Conservation (phyloP, 176 grass and related monocot species). For the Rhynchospora breviuscula region DNA sequence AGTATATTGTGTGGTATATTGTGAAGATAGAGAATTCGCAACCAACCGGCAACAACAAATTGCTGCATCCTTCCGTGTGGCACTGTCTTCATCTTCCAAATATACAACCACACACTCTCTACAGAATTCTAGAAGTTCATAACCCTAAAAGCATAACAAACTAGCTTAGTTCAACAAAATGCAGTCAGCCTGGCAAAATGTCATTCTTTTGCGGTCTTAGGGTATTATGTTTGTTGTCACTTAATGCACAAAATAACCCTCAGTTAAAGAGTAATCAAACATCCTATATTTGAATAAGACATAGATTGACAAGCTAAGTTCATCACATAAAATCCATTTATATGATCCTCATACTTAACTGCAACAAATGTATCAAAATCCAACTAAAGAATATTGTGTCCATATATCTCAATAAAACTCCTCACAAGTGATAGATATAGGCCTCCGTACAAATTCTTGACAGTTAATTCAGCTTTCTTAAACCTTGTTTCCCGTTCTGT, state of each 20-base stretch:
- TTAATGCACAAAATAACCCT: not conserved
- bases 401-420: not conserved
- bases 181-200: not conserved
- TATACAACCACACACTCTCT: constrained; percentile 82
- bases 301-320: not conserved
- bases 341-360: not conserved
- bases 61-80: constrained; percentile 76
- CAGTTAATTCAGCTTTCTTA: not conserved
- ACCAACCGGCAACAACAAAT: constrained; percentile 89
- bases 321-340: not conserved
- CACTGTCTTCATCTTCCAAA: constrained; percentile 90
- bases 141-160: constrained; percentile 65
- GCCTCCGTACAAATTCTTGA: not conserved
- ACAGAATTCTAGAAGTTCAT: constrained; percentile 92
- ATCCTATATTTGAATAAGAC: constrained; percentile 8
- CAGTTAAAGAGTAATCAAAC: not conserved
- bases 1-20: constrained; percentile 86
- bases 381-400: not conserved
- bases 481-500: not conserved
- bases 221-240: not conserved
- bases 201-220: not conserved
- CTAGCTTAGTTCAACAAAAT: not conserved
- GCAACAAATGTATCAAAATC: not conserved
- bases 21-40: constrained; percentile 77
- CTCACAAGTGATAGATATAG: not conserved